phyloP scores from a whole-genome alignment of 2,329 filamentous ascomycete genomes.

The Xylariaceae sp. region DNA sequence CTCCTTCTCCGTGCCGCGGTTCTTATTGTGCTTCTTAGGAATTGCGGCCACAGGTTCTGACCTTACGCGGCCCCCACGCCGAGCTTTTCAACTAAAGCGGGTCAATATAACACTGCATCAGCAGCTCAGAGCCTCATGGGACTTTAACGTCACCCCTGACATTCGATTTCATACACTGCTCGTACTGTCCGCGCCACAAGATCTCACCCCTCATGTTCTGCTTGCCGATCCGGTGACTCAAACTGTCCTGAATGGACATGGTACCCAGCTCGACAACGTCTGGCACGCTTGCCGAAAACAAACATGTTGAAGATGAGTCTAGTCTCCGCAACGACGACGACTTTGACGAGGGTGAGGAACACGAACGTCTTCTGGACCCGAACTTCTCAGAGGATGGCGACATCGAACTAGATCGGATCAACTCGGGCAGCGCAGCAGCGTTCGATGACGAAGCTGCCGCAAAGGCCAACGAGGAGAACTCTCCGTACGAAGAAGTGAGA shows the following conservation, averaged over 20 bases:
- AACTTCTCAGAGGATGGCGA: constrained; percentile 42
- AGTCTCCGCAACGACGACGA: constrained; percentile 30
- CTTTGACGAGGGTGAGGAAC: constrained; percentile 45
- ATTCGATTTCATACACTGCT: too few relatives aligned
- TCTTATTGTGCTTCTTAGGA: too few relatives aligned
- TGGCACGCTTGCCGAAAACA: constrained; percentile 21
- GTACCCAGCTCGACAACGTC: constrained; percentile 28
- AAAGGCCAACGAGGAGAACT: constrained; percentile 45
- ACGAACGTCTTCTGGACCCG: constrained; percentile 54
- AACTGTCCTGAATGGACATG: constrained; percentile 23
- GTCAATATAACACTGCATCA: too few relatives aligned
- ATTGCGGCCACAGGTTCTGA: too few relatives aligned
- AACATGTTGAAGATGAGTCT: constrained; percentile 27
- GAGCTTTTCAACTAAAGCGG: neutral
- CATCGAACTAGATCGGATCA: constrained; percentile 25
- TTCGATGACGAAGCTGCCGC: constrained; percentile 24
- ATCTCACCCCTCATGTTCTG: neutral
- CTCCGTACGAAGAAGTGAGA: constrained; percentile 62
- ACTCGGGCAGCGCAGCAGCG: constrained; percentile 14
- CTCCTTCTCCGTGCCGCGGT: too few relatives aligned
- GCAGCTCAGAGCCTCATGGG: too few relatives aligned
- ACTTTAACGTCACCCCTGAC: too few relatives aligned
- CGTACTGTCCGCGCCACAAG: neutral
- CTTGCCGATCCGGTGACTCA: too few relatives aligned
- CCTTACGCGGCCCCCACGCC: neutral